Evolutionary conservation across 257 asterid species (phyloP).

Genomic region (Solanum lycopersicoides): DNA sequence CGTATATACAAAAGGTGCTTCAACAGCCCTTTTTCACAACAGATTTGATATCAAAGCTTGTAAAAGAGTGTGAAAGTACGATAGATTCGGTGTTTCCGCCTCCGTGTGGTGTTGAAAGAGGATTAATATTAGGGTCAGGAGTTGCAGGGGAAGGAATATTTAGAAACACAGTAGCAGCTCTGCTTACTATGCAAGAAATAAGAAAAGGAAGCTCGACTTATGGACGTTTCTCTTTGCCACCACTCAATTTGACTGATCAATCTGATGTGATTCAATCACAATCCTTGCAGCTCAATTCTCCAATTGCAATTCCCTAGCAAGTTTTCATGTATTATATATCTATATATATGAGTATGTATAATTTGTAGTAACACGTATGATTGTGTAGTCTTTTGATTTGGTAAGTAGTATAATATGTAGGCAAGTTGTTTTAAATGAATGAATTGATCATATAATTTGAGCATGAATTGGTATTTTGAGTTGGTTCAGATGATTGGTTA

Average conservation of each 20-base stretch:
- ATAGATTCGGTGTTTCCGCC: constrained; percentile 60
- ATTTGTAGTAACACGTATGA: background rate
- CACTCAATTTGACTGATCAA: constrained; percentile 54
- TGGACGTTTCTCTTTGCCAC: constrained; percentile 81
- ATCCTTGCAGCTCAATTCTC: constrained; percentile 42
- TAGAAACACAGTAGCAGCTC: constrained; percentile 81
- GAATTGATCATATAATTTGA: background rate
- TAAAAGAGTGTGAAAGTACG: constrained; percentile 72
- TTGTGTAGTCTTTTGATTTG: background rate
- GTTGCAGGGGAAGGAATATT: constrained; percentile 65
- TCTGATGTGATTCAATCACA: constrained; percentile 46
- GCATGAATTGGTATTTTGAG: background rate
- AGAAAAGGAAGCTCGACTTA: constrained; percentile 89
- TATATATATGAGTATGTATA: background rate
- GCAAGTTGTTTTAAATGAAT: background rate
- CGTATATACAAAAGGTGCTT: constrained; percentile 64
- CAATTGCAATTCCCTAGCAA: constrained; percentile 40
- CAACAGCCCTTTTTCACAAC: constrained; percentile 86
- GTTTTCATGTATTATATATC: background rate
- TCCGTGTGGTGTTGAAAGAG: constrained; percentile 6
- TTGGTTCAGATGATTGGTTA: too few relatives aligned
- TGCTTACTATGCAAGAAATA: constrained; percentile 74
- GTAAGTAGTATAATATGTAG: background rate
- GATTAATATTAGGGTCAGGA: background rate
- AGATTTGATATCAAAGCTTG: constrained; percentile 69